These are phyloP conservation scores for Oenanthe javanica DNA, from an alignment of 140 eudicot genomes.

Conservation along the genomic window DNA sequence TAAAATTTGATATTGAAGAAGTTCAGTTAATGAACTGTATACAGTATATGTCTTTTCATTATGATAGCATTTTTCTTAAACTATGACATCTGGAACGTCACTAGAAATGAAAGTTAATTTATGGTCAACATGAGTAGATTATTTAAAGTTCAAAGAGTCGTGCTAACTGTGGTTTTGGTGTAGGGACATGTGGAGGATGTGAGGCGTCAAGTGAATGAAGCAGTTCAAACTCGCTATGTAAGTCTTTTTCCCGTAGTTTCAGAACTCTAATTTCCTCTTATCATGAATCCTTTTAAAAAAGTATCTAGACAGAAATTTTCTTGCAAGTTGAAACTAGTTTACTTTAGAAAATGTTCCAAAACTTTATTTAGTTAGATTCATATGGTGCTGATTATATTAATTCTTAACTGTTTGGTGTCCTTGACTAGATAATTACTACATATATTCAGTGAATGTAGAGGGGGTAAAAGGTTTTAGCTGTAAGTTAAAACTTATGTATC, in stretches of 20 bases:
- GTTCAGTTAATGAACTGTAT: neutral
- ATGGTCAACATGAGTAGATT: neutral
- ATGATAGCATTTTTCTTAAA: no score
- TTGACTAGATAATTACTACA: neutral
- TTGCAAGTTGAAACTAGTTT: neutral
- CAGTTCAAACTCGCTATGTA: conserved; percentile 82
- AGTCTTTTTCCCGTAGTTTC: conserved; percentile 26
- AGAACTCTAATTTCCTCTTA: neutral
- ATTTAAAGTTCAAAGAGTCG: neutral
- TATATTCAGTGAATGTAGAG: neutral
- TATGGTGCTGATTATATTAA: neutral
- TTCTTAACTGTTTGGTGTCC: neutral
- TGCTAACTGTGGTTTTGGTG: conserved; percentile 15
- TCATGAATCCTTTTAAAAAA: neutral
- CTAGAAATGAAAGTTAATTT: neutral
- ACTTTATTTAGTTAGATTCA: neutral
- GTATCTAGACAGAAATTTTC: conserved; percentile 5
- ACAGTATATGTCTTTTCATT: neutral
- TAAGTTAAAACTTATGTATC: neutral
- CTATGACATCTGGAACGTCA: neutral
- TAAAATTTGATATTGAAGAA: neutral
- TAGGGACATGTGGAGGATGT: conserved; percentile 88
- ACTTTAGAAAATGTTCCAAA: neutral
- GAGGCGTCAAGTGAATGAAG: conserved; percentile 80
- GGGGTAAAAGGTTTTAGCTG: neutral